Evolutionary conservation across 2,329 filamentous ascomycete species (phyloP), one percentile per base, ranked within the genome.

Genomic region (Ceratocystis ficicola): DNA sequence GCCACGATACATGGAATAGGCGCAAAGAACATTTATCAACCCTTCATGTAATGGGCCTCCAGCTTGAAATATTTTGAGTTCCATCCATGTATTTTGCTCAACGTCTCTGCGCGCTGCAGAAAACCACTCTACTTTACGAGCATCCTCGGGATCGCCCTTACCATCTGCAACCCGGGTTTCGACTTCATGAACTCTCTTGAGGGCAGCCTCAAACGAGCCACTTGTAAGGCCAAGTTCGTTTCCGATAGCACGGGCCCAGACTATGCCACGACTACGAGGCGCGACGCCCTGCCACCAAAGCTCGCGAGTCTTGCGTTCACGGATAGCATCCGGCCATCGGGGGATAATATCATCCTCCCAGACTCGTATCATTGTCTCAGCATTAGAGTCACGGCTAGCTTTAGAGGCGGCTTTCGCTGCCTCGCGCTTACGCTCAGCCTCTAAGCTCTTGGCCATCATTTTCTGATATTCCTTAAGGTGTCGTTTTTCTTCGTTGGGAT

Each of bases 401-500:
- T 79, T 79, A 71, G 79, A 81, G 69, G 75, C 80, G 72, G 75
- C 76, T 65, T 78, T 78, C 17, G 78, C 76, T 0, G 78, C 79
- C 70, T 86, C 83, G 69, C 77, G 83, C 71, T 81, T 81, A 67
- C 82, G 81, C 41, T 86, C 84, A 0, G 83, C 81, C 71, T 84
- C 83, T 63, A 78, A 74, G 70, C 83, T 85, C 57, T 77, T 78
- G 0, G 79, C 80, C 86, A 93, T 89, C 87, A 94, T 92, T 74
- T 82, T 85, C 75, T 92, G 86, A 73, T 92, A 94, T 73, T 94
- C 86, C 72, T 84, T 91, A 70, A 99, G 74, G 75, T 99, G 94
- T 70, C 86, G 87, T 73, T 84, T 89, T 77, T 99, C 94, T 75
- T 99, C 94, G 65, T 88, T 88, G 1, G 90, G 92, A 70, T 94